Conservation (phyloP, 2,329 filamentous ascomycete genomes). For the Scopulariopsis brevicaulis region DNA sequence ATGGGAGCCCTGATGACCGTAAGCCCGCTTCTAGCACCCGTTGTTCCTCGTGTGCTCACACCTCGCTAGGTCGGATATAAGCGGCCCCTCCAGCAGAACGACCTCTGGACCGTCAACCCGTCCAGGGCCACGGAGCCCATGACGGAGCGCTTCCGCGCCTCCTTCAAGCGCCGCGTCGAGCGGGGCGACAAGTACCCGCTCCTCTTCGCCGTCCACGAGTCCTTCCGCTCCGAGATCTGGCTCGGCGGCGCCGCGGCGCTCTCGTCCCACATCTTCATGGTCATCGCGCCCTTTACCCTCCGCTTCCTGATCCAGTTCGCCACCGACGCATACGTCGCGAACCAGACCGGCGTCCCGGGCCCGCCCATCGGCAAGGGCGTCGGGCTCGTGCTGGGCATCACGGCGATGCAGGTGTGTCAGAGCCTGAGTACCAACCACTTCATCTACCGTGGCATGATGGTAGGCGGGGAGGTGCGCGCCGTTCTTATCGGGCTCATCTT, state of each 20-base stretch:
- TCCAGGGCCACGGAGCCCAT: constrained; percentile 61
- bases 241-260: constrained; percentile 72
- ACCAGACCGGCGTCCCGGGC: constrained; percentile 31
- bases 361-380: constrained; percentile 67
- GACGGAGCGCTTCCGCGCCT: constrained; percentile 50
- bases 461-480: constrained; percentile 73
- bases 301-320: constrained; percentile 83
- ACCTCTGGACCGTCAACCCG: constrained; percentile 85
- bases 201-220: constrained; percentile 73
- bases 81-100: constrained; percentile 68
- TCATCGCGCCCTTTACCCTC: constrained; percentile 74
- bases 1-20: constrained; percentile 78
- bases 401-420: constrained; percentile 73
- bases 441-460: constrained; percentile 84
- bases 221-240: constrained; percentile 75
- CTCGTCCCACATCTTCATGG: constrained; percentile 60
- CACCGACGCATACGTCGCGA: constrained; percentile 62
- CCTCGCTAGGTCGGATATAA: constrained; percentile 55
- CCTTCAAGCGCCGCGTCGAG: constrained; percentile 58
- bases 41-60: not conserved
- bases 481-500: constrained; percentile 81
- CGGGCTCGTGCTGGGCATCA: constrained; percentile 75
- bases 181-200: constrained; percentile 64
- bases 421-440: constrained; percentile 81
- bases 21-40: constrained; percentile 19